Conservation (phyloP, 2,329 filamentous ascomycete species). For the Pseudocercospora crystallina region DNA sequence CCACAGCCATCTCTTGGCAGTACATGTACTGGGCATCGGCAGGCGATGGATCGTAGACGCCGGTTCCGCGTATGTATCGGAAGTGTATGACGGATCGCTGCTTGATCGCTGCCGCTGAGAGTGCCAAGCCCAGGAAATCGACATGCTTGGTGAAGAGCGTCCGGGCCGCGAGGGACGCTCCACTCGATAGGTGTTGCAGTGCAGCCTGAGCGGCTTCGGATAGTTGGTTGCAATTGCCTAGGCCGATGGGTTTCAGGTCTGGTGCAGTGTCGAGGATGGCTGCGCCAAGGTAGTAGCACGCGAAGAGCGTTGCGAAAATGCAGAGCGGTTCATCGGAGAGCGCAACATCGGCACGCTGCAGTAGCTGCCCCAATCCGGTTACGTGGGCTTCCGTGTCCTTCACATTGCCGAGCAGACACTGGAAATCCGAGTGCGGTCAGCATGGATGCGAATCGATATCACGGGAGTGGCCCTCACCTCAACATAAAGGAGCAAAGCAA, state of each 20-base stretch:
- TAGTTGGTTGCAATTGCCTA: neutral
- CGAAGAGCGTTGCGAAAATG: neutral
- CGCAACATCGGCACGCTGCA: neutral
- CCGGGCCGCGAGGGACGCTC: neutral
- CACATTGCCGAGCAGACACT: neutral
- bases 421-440: neutral
- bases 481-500: neutral
- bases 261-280: neutral
- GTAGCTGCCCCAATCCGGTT: neutral
- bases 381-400: neutral
- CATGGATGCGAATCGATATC: too few species aligned
- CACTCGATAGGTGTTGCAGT: neutral
- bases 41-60: neutral
- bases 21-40: neutral
- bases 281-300: slow-evolving; percentile 1
- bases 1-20: neutral
- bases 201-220: neutral
- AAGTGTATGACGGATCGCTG: neutral
- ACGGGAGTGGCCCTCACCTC: too few species aligned
- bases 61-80: neutral
- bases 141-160: neutral
- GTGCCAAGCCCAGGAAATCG: neutral
- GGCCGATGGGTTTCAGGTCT: neutral
- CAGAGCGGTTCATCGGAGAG: neutral
- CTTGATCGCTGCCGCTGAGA: neutral